Base-by-base conservation (phyloP, 2,329 filamentous ascomycete genomes). In the Hypoxylon sp. region DNA sequence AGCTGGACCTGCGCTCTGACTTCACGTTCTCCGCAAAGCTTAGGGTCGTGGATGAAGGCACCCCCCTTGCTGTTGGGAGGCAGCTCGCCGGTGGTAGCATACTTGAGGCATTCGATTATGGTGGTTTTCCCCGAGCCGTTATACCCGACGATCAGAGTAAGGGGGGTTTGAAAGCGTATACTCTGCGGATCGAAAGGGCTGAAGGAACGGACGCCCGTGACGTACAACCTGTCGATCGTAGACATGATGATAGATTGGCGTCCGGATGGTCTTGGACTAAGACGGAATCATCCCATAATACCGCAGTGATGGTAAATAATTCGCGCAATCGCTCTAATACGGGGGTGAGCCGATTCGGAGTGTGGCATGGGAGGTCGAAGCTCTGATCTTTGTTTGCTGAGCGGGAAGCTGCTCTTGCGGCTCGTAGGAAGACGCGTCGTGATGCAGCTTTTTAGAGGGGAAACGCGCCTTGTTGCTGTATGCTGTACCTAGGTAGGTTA, bases 51-150 rank as follows among this genome's bases (percentile, higher is more conserved):
- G 62, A 99, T 92, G 73, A 98, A 99, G 46, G 94, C 93, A 26
- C 92, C 93, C 23, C 90, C 89, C 67, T 88, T 90, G 78, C 88
- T 93, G 79, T 97, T 97, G 26, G 95, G 92, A 1, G 95, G 95
- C 43, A 96, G 84, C 70, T 96, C 90, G 54, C 95, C 96, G 6
- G 93, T 97, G 15, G 96, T 97, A 48, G 91, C 93, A 86, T 97
- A 99, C 73, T 97, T 97, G 70, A 99, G 89, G 73, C 92, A 96
- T 76, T 99, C 95, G 76, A 99, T 99, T 72, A 99, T 97, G 55
- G 95, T 98, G 8, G 95, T 99, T 79, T 99, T 99, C 61, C 95
- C 95, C 1, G 94, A 98, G 52, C 95, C 95, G 78, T 99, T 99
- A 76, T 92, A 91, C 56, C 95, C 95, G 56, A 99, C 96, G 67